Conservation (phyloP, 306 rosid species). For the Fragaria ananassa region DNA sequence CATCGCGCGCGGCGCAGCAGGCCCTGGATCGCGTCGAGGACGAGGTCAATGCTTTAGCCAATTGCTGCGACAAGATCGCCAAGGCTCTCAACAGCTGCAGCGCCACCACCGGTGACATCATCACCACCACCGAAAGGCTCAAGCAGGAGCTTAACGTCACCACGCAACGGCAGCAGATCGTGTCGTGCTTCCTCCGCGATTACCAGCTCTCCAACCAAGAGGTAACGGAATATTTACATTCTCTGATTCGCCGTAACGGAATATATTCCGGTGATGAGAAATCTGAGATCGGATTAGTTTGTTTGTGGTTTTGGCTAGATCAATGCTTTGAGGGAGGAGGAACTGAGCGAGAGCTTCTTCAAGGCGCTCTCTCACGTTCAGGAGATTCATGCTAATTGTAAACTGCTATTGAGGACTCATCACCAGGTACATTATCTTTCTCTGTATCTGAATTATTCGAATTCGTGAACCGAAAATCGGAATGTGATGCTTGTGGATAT, state of each 20-base stretch:
- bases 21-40: conserved; percentile 83
- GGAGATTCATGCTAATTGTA: conserved; percentile 92
- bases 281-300: conserved; percentile 3
- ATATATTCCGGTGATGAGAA: background rate
- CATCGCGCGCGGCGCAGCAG: conserved; percentile 67
- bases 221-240: conserved; percentile 28
- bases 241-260: background rate
- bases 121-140: conserved; percentile 86
- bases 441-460: background rate
- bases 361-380: conserved; percentile 95
- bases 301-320: conserved; percentile 41
- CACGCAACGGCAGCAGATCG: conserved; percentile 86
- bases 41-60: conserved; percentile 62
- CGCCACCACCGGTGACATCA: conserved; percentile 82
- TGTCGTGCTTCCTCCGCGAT: conserved; percentile 81
- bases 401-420: conserved; percentile 82
- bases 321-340: conserved; percentile 84
- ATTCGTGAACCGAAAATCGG: background rate
- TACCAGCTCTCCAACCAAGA: conserved; percentile 88
- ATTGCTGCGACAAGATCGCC: conserved; percentile 86
- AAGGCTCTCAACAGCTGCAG: conserved; percentile 71
- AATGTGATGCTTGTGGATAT: conserved; percentile 1
- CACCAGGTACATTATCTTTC: conserved; percentile 62
- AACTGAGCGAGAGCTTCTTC: conserved; percentile 69
- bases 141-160: conserved; percentile 73